Conservation (phyloP, 257 asterid species). For the Nicotiana noctiflora region DNA sequence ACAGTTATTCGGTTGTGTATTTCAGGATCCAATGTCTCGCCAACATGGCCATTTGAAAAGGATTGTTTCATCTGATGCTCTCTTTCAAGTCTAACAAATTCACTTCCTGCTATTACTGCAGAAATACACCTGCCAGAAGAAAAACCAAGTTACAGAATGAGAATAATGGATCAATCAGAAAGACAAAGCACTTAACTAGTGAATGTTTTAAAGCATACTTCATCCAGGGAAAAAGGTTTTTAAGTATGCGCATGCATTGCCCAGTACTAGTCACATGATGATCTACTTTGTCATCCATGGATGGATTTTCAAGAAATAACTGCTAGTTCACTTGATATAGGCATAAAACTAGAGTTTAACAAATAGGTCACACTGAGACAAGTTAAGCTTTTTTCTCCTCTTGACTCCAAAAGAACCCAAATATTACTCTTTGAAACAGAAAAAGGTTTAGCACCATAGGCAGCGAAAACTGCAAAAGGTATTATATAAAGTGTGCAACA, state of each 20-base stretch:
- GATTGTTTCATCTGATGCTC: constrained; percentile 69
- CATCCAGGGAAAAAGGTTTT: neutral
- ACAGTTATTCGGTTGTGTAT: constrained; percentile 49
- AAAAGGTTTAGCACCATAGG: no score
- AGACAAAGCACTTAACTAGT: neutral
- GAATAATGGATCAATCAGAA: neutral
- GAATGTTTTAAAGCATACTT: constrained; percentile 1
- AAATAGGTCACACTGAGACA: neutral
- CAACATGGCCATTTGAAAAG: constrained; percentile 67
- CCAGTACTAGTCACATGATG: neutral
- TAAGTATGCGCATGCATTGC: neutral
- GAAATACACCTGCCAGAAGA: constrained; percentile 68
- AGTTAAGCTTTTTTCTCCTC: neutral
- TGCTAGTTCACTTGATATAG: neutral
- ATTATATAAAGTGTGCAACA: no score
- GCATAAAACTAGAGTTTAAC: neutral
- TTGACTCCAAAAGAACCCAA: no score
- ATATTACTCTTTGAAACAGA: no score
- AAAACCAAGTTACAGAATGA: neutral
- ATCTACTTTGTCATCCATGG: neutral
- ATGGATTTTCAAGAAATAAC: neutral
- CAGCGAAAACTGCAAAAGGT: no score
- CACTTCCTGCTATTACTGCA: constrained; percentile 88
- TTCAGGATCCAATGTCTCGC: constrained; percentile 55
- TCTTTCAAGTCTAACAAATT: constrained; percentile 76